phyloP scores from a whole-genome alignment of 108 stramenopile species.

The Skeletonema menzelii region DNA sequence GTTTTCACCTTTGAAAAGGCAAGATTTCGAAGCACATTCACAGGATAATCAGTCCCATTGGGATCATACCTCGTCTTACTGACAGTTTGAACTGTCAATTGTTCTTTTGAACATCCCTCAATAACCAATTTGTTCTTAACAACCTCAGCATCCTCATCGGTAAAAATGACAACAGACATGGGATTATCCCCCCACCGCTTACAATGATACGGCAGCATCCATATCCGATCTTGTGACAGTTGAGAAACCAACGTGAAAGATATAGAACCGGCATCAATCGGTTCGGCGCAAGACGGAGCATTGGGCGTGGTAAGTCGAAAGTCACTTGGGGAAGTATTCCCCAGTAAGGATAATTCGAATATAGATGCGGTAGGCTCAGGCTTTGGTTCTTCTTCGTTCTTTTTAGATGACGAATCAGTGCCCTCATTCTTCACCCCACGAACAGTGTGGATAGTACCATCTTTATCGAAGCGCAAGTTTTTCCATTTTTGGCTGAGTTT shows the following conservation, averaged over 20 bases:
- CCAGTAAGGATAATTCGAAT: conserved; percentile 2
- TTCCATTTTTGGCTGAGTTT: neutral
- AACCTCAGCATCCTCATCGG: conserved; percentile 37
- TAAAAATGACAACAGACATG: conserved; percentile 74
- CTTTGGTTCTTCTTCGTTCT: neutral
- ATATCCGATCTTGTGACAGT: conserved; percentile 70
- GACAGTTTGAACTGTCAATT: conserved; percentile 48
- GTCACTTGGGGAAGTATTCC: conserved; percentile 18
- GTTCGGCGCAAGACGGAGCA: conserved; percentile 38
- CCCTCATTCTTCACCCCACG: neutral
- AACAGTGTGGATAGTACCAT: neutral
- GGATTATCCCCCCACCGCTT: conserved; percentile 68
- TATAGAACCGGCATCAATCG: conserved; percentile 8
- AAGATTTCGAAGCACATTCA: conserved; percentile 86
- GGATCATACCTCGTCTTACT: conserved; percentile 37
- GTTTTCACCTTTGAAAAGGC: conserved; percentile 70
- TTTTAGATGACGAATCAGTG: neutral
- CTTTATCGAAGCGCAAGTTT: neutral
- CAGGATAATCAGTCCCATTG: conserved; percentile 76
- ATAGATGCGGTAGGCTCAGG: neutral
- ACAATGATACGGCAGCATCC: conserved; percentile 82
- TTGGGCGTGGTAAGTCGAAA: conserved; percentile 36
- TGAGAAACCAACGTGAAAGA: conserved; percentile 75
- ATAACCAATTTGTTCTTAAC: conserved; percentile 26
- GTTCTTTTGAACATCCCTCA: conserved; percentile 36